Percentiles rank a stretch among this genome's conserved stretches.
These are phyloP conservation scores for Seminavis robusta DNA, from an alignment of 108 stramenopile genomes.

Conservation along the genomic window DNA sequence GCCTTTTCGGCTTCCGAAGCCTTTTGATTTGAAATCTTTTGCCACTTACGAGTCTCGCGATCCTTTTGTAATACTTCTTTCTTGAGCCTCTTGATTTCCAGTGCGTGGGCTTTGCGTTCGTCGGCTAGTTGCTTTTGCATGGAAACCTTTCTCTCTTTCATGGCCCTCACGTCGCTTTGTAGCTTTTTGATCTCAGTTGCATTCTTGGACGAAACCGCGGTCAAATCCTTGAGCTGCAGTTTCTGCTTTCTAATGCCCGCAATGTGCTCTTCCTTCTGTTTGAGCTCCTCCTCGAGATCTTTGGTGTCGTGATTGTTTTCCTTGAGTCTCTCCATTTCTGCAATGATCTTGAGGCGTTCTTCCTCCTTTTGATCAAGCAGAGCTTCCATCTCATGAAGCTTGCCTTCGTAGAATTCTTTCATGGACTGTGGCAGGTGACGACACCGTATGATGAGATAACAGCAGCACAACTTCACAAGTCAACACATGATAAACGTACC, in stretches of 20 bases:
- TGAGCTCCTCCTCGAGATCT: slow-evolving; percentile 24
- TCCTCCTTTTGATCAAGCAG: slow-evolving; percentile 30
- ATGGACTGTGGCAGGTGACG: slow-evolving; percentile 21
- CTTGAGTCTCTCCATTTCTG: slow-evolving; percentile 28
- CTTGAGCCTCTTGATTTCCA: slow-evolving; percentile 41
- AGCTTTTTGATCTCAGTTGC: slow-evolving; percentile 37
- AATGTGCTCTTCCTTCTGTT: slow-evolving; percentile 47
- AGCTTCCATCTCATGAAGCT: slow-evolving; percentile 43
- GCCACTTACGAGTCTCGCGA: slow-evolving; percentile 33
- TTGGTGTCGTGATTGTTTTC: neutral
- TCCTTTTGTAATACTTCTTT: slow-evolving; percentile 51
- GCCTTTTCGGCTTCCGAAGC: slow-evolving; percentile 56
- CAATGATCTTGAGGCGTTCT: slow-evolving; percentile 35
- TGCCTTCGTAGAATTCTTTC: slow-evolving; percentile 55
- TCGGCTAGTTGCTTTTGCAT: slow-evolving; percentile 43
- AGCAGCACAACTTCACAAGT: neutral
- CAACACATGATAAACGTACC: slow-evolving; percentile 16
- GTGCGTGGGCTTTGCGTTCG: slow-evolving; percentile 33
- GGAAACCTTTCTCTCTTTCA: slow-evolving; percentile 50
- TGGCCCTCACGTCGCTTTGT: slow-evolving; percentile 29
- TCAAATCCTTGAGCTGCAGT: slow-evolving; percentile 35
- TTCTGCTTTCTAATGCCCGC: slow-evolving; percentile 34
- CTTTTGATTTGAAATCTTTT: slow-evolving; percentile 21
- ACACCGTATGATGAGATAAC: neutral
- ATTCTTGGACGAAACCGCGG: slow-evolving; percentile 46